phyloP scores from a whole-genome alignment of 1,284 basidiomycete genomes.

The Sanghuangporus weigelae region DNA sequence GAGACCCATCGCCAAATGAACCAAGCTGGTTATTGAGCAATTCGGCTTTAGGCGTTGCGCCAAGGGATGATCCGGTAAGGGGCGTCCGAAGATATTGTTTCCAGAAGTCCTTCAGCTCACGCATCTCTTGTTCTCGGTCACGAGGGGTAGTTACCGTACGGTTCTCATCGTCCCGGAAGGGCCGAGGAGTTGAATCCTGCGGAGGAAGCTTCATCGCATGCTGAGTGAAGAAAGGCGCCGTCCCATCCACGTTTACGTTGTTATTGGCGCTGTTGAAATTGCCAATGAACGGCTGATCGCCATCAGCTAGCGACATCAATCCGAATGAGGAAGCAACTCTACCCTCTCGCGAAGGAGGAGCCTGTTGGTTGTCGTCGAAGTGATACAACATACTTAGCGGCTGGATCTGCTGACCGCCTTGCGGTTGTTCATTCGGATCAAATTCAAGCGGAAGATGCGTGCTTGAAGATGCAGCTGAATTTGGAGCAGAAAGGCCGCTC shows the following conservation, averaged over 20 bases:
- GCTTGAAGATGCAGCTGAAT: conserved; percentile 17
- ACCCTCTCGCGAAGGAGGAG: conserved; percentile 15
- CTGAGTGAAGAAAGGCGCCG: conserved; percentile 17
- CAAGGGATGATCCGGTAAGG: conserved; percentile 41
- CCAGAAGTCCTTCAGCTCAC: conserved; percentile 68
- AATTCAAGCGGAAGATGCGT: conserved; percentile 18
- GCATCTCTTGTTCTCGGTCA: conserved; percentile 40
- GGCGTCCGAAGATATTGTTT: conserved; percentile 69
- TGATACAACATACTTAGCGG: conserved; percentile 5
- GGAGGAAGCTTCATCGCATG: conserved; percentile 18
- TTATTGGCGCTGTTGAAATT: conserved; percentile 4
- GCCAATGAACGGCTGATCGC: conserved; percentile 8
- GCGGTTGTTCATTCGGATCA: neutral
- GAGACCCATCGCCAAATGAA: conserved; percentile 16
- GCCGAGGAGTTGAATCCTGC: conserved; percentile 17
- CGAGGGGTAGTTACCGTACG: conserved; percentile 19
- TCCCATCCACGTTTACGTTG: conserved; percentile 1
- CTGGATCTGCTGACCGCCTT: conserved; percentile 7
- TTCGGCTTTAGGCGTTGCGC: conserved; percentile 23
- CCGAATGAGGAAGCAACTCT: conserved; percentile 16
- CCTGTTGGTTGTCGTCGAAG: conserved; percentile 5
- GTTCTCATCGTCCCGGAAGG: conserved; percentile 11
- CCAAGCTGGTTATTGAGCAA: conserved; percentile 12
- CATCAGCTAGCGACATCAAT: conserved; percentile 11
- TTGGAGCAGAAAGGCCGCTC: conserved; percentile 12